phyloP scores from a whole-genome alignment of 2,329 filamentous ascomycete species.

The Neopestalotiopsis rosae region DNA sequence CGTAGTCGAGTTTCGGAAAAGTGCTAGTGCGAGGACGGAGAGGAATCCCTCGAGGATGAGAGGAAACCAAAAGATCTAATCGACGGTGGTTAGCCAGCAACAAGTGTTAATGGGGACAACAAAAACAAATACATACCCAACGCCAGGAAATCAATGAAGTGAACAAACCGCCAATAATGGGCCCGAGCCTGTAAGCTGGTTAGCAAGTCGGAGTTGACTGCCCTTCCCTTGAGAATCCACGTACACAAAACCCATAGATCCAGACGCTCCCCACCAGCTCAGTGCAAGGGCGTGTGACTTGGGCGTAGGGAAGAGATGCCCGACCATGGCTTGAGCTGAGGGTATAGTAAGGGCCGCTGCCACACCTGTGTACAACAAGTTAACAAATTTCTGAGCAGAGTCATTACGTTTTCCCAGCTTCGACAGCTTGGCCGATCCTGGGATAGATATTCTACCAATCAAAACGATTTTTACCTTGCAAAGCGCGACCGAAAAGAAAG shows the following conservation, averaged over 20 bases:
- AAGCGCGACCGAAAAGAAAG: neutral
- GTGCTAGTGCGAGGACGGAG: neutral
- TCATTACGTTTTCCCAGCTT: no score
- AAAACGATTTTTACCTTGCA: neutral
- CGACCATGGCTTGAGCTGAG: slow-evolving; percentile 5
- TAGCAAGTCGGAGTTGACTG: neutral
- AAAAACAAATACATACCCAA: neutral
- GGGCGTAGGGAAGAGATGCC: neutral
- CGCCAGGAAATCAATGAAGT: neutral
- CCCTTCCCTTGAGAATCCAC: neutral
- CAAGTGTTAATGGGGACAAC: neutral
- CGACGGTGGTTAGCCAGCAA: neutral
- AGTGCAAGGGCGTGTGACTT: neutral
- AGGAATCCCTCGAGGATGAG: slow-evolving; percentile 5
- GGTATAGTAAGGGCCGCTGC: neutral
- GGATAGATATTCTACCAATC: neutral
- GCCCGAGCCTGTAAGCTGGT: neutral
- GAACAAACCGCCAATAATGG: neutral
- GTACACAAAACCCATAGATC: neutral
- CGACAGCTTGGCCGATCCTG: neutral
- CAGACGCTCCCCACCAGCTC: neutral
- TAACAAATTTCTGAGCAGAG: neutral
- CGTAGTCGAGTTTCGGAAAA: neutral
- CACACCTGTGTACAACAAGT: neutral
- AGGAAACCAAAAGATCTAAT: neutral